phyloP scores from a whole-genome alignment of 2,329 filamentous ascomycete species.

The Pseudogymnoascus sp. region DNA sequence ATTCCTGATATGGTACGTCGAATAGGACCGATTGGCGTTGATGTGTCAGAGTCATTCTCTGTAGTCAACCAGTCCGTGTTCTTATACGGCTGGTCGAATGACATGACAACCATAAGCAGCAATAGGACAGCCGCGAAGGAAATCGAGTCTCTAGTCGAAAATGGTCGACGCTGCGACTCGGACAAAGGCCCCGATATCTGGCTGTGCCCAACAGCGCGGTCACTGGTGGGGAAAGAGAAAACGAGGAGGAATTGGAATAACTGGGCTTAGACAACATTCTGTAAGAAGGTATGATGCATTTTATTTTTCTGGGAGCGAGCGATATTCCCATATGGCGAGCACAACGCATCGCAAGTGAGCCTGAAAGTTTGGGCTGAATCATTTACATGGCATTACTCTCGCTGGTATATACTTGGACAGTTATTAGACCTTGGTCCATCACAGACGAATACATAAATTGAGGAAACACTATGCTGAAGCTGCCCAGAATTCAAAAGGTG shows the following conservation, averaged over 20 bases:
- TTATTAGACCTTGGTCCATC: background rate
- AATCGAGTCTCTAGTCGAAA: conserved; percentile 51
- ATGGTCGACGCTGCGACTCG: conserved; percentile 38
- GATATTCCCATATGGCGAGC: background rate
- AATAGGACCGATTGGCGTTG: conserved; percentile 38
- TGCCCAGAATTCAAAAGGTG: background rate
- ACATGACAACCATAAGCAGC: conserved; percentile 55
- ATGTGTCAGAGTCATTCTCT: conserved; percentile 42
- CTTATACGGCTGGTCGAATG: conserved; percentile 55
- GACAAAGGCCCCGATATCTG: conserved; percentile 54
- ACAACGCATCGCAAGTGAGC: background rate
- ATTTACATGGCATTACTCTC: background rate
- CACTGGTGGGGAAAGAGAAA: conserved; percentile 60
- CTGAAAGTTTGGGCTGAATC: conserved; percentile 1
- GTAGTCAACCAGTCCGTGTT: conserved; percentile 61
- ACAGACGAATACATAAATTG: background rate
- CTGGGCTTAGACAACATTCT: background rate
- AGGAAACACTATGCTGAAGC: background rate
- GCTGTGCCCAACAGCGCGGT: conserved; percentile 57
- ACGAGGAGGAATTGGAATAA: conserved; percentile 16
- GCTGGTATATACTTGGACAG: background rate
- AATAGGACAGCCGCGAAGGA: conserved; percentile 57
- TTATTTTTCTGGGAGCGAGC: background rate
- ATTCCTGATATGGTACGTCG: conserved; percentile 29
- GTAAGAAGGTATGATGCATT: background rate